Conservation (phyloP, 352 stramenopile genomes). For the Thraustochytrium striatum region DNA sequence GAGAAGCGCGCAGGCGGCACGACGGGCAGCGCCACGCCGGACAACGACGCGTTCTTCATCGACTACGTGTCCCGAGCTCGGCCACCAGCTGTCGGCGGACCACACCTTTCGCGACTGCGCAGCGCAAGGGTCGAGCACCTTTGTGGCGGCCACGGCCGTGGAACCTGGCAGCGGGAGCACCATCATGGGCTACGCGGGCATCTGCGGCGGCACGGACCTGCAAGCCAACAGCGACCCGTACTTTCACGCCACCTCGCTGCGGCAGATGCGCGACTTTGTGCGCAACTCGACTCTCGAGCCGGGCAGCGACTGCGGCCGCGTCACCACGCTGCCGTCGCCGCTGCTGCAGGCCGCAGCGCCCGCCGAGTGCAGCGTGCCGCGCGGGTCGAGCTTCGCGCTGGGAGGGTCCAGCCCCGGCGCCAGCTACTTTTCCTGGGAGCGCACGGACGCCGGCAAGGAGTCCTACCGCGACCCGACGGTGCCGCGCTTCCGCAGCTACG, state of each 20-base stretch:
- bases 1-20: constrained; percentile 26
- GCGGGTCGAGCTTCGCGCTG: constrained; percentile 32
- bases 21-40: constrained; percentile 5
- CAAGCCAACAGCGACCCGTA: constrained; percentile 45
- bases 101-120: constrained; percentile 44
- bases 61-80: constrained; percentile 39
- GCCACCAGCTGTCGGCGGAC: constrained; percentile 27
- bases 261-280: constrained; percentile 36
- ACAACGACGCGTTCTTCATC: constrained; percentile 19
- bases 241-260: constrained; percentile 39
- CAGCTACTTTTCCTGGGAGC: constrained; percentile 42
- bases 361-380: neutral
- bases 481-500: constrained; percentile 3
- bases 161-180: constrained; percentile 41
- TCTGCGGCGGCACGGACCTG: constrained; percentile 20
- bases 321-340: neutral
- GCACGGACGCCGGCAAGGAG: constrained; percentile 25
- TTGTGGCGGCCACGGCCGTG: constrained; percentile 23
- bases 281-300: neutral
- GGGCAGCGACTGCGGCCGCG: neutral
- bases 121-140: neutral
- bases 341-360: neutral
- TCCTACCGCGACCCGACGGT: neutral
- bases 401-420: neutral
- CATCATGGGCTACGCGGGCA: constrained; percentile 48